These are phyloP conservation scores for Pleurotus djamor DNA, from an alignment of 768 basidiomycete genomes.

Conservation along the genomic window DNA sequence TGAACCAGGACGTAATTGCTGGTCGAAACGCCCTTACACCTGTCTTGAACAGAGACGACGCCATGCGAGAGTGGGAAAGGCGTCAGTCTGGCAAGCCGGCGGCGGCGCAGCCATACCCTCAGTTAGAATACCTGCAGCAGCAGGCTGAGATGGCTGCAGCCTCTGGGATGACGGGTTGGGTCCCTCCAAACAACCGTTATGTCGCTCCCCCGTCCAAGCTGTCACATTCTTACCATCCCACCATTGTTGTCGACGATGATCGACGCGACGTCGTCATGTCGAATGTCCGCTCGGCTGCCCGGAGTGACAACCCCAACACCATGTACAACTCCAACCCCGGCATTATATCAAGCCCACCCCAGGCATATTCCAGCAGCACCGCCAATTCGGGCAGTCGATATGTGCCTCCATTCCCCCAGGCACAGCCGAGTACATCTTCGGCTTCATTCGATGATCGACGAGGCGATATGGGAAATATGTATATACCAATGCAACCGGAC, in stretches of 20 bases:
- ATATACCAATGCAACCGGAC: slow-evolving; percentile 83
- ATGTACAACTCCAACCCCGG: slow-evolving; percentile 40
- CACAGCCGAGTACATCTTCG: slow-evolving; percentile 31
- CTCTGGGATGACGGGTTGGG: slow-evolving; percentile 61
- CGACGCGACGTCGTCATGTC: slow-evolving; percentile 81
- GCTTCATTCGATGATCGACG: slow-evolving; percentile 62
- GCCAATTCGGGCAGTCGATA: slow-evolving; percentile 61
- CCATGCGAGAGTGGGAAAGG: slow-evolving; percentile 95
- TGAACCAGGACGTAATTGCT: slow-evolving; percentile 80
- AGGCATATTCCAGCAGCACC: slow-evolving; percentile 58
- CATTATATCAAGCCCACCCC: slow-evolving; percentile 74
- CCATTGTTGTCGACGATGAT: slow-evolving; percentile 62
- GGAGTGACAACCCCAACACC: slow-evolving; percentile 39
- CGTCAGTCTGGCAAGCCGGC: slow-evolving; percentile 72
- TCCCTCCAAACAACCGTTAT: slow-evolving; percentile 39
- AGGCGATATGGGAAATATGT: slow-evolving; percentile 66
- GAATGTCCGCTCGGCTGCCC: slow-evolving; percentile 66
- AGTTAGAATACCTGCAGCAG: slow-evolving; percentile 89
- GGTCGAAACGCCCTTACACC: slow-evolving; percentile 87
- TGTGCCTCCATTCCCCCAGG: slow-evolving; percentile 50
- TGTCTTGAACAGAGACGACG: slow-evolving; percentile 92
- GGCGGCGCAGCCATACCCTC: slow-evolving; percentile 81
- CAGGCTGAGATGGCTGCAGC: slow-evolving; percentile 82
- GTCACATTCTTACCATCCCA: slow-evolving; percentile 64
- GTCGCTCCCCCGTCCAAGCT: slow-evolving; percentile 64